These are phyloP conservation scores for Senna tora DNA, from an alignment of 306 rosid genomes.

Conservation along the genomic window DNA sequence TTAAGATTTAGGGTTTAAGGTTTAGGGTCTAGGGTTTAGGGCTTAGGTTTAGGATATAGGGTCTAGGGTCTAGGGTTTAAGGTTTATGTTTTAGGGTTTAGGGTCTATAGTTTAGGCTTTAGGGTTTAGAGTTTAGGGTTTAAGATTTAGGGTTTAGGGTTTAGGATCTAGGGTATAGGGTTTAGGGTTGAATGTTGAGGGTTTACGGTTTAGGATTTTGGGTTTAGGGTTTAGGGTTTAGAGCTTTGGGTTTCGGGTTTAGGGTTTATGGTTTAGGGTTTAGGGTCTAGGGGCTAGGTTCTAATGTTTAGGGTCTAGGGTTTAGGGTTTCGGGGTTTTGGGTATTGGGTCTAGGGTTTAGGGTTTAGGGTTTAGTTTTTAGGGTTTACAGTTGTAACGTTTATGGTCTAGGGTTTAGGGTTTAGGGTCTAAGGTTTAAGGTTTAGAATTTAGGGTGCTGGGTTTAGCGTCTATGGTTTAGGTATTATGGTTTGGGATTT, in stretches of 20 bases:
- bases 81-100: slow-evolving; percentile 22
- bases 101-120: neutral
- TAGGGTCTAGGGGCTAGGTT: neutral
- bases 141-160: neutral
- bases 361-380: slow-evolving; percentile 31
- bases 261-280: slow-evolving; percentile 21
- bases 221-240: slow-evolving; percentile 25
- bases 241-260: slow-evolving; percentile 6
- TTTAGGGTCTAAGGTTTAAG: slow-evolving; percentile 40
- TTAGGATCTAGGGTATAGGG: slow-evolving; percentile 9
- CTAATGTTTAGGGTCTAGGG: slow-evolving; percentile 33
- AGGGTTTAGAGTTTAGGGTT: too few relatives aligned
- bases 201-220: too few relatives aligned
- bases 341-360: too few relatives aligned
- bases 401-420: slow-evolving; percentile 40
- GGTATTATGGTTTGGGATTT: too few relatives aligned
- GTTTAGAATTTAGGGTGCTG: too few relatives aligned
- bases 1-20: too few relatives aligned
- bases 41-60: neutral
- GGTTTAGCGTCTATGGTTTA: too few relatives aligned
- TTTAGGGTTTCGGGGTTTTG: slow-evolving; percentile 39
- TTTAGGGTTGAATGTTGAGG: neutral
- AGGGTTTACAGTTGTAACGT: slow-evolving; percentile 33
- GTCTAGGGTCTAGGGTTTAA: slow-evolving; percentile 3
- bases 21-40: slow-evolving; percentile 4